Conservation (phyloP, 2,329 filamentous ascomycete species). For the Neophaeococcomyces mojaviensis region DNA sequence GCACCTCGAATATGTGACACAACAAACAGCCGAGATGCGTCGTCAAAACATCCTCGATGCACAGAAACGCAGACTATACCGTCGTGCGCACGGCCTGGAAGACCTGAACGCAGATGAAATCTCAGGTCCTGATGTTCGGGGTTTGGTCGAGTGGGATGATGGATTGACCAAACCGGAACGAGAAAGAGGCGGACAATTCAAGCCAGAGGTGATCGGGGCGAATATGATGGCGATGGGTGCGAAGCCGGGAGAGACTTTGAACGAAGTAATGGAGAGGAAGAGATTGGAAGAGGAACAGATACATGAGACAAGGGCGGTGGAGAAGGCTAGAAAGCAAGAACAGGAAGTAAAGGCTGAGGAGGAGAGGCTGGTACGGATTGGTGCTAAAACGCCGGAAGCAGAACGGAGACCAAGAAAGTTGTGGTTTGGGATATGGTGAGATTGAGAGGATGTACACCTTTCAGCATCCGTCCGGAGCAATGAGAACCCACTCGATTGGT, state of each 20-base stretch:
- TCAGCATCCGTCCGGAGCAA: too few species aligned
- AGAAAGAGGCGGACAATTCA: constrained; percentile 26
- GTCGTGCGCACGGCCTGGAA: constrained; percentile 77
- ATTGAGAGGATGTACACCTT: too few species aligned
- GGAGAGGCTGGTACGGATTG: constrained; percentile 6
- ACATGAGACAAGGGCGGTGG: constrained; percentile 12
- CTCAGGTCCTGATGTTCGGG: constrained; percentile 23
- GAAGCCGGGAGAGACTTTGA: constrained; percentile 11
- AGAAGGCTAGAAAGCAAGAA: constrained; percentile 19
- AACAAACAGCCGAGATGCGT: constrained; percentile 63
- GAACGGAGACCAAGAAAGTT: constrained; percentile 17
- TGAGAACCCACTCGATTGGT: too few species aligned
- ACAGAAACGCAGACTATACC: constrained; percentile 75
- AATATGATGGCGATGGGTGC: constrained; percentile 27
- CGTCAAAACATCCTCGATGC: constrained; percentile 73
- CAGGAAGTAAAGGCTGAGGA: constrained; percentile 2
- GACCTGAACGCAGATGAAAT: constrained; percentile 35
- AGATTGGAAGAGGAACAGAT: constrained; percentile 7
- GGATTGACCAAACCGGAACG: constrained; percentile 32
- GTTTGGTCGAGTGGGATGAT: constrained; percentile 27
- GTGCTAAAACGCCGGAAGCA: constrained; percentile 11
- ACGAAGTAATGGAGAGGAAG: constrained; percentile 12
- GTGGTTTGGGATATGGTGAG: constrained; percentile 21
- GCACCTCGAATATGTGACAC: constrained; percentile 64
- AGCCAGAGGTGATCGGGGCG: constrained; percentile 16